Conservation (phyloP, 352 stramenopile genomes). For the Pythium guiyangense region DNA sequence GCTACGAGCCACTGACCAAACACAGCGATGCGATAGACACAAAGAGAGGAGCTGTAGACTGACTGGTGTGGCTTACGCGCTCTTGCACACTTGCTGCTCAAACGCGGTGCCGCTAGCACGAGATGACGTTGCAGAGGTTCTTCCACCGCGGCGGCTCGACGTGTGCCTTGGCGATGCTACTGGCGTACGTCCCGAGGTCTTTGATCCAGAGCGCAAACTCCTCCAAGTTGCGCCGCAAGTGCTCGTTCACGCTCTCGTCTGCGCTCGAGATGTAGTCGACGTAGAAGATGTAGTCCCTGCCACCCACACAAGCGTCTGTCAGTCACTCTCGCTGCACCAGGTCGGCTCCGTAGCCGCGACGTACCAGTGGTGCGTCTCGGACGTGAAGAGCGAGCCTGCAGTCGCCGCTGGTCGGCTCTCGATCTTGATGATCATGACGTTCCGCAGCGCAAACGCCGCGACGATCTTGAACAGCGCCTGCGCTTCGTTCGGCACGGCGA, state of each 20-base stretch:
- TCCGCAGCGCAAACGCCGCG: constrained; percentile 68
- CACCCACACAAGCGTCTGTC: no score
- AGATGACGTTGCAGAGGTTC: constrained; percentile 54
- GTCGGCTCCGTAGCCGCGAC: no score
- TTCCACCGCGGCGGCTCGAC: constrained; percentile 72
- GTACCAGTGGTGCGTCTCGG: constrained; percentile 69
- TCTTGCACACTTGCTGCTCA: no score
- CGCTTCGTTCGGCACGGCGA: constrained; percentile 64
- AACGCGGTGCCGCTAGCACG: constrained; percentile 28
- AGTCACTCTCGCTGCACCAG: no score
- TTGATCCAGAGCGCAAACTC: constrained; percentile 78
- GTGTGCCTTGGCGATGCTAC: constrained; percentile 48
- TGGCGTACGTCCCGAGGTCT: constrained; percentile 66
- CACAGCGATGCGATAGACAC: no score
- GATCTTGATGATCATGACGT: constrained; percentile 81
- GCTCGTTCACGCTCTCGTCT: constrained; percentile 34
- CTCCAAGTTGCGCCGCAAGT: constrained; percentile 52
- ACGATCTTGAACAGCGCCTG: constrained; percentile 77
- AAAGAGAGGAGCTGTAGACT: no score
- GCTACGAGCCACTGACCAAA: no score
- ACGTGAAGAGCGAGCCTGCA: constrained; percentile 48
- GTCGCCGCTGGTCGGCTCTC: constrained; percentile 68
- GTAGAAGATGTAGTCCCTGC: constrained; percentile 84
- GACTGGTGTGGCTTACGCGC: no score
- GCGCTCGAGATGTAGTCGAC: constrained; percentile 62